phyloP scores from a whole-genome alignment of 352 stramenopile genomes.

The Pythium brassicae region DNA sequence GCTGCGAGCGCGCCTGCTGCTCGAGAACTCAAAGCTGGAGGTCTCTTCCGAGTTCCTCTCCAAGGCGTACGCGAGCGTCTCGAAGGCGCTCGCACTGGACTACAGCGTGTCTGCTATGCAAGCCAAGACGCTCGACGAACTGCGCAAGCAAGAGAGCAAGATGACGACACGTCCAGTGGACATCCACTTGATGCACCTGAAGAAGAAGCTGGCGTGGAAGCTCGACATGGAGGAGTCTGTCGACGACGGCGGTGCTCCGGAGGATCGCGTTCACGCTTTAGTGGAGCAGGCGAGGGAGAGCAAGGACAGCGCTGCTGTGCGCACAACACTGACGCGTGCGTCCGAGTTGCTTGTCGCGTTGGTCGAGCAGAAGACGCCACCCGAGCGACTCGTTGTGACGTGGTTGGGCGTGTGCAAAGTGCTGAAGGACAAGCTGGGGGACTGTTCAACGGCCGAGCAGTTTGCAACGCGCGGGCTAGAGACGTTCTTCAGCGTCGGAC shows the following conservation, averaged over 20 bases:
- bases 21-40: conserved; percentile 87
- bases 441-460: conserved; percentile 21
- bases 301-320: conserved; percentile 28
- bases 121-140: conserved; percentile 25
- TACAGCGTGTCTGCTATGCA: conserved; percentile 30
- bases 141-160: conserved; percentile 26
- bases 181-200: conserved; percentile 61
- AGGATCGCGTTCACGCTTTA: conserved; percentile 46
- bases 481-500: conserved; percentile 28
- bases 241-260: conserved; percentile 21
- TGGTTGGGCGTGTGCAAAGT: conserved; percentile 43
- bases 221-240: conserved; percentile 31
- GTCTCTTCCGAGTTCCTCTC: conserved; percentile 75
- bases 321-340: neutral
- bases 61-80: conserved; percentile 68
- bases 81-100: conserved; percentile 59
- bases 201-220: conserved; percentile 58
- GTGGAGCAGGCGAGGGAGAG: conserved; percentile 74
- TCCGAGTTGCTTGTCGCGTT: neutral
- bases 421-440: conserved; percentile 39
- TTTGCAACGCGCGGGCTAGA: conserved; percentile 28
- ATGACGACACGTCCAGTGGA: conserved; percentile 47
- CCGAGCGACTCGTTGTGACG: conserved; percentile 32
- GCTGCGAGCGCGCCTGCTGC: conserved; percentile 72
- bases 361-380: neutral